A percentile compares a stretch with the other conserved stretches of the same genome.
phyloP scores from a whole-genome alignment of 305 asterid species.

The Fraxinus nigra region DNA sequence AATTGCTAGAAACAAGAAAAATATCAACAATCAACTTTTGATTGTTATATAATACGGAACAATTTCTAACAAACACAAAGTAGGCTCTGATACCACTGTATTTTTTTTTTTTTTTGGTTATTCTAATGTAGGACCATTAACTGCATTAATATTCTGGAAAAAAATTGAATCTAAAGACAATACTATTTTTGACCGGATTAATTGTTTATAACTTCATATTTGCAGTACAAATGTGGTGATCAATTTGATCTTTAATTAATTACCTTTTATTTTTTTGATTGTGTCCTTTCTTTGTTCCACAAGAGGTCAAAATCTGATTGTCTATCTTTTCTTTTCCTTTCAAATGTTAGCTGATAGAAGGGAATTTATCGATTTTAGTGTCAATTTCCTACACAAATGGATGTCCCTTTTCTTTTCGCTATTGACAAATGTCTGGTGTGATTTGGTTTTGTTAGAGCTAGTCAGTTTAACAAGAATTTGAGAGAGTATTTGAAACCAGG shows the following conservation, averaged over 20 bases:
- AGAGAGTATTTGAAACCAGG: background rate
- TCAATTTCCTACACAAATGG: background rate
- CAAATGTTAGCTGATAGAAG: background rate
- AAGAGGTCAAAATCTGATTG: background rate
- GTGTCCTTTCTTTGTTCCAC: background rate
- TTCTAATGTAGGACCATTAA: background rate
- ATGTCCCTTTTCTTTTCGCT: background rate
- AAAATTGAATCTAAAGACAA: background rate
- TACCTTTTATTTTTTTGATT: background rate
- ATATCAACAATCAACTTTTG: too few relatives aligned
- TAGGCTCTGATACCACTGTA: too few relatives aligned
- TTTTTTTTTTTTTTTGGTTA: too few relatives aligned
- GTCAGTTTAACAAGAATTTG: background rate
- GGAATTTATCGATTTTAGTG: background rate
- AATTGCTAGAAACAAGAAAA: too few relatives aligned
- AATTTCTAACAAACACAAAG: too few relatives aligned
- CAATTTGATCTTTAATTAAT: background rate
- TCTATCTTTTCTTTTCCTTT: background rate
- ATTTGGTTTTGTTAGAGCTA: background rate
- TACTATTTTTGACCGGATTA: background rate
- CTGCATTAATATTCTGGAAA: background rate
- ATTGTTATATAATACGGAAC: too few relatives aligned
- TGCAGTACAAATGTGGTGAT: background rate
- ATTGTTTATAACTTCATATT: background rate
- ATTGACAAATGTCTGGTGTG: background rate